These are phyloP conservation scores for Toxicodendron radicans DNA, from an alignment of 345 rosid genomes.

Conservation along the genomic window DNA sequence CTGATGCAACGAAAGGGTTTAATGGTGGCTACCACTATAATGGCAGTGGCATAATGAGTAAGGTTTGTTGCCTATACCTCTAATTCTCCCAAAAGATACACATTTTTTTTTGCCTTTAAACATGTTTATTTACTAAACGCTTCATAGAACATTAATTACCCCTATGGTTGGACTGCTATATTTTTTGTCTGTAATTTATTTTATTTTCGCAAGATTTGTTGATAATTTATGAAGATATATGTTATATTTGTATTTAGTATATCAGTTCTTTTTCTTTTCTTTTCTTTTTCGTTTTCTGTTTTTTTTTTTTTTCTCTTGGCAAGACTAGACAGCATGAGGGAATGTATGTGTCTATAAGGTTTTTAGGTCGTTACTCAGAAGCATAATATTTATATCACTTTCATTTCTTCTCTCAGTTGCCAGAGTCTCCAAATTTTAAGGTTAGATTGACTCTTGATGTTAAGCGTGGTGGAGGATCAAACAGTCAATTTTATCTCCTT, in stretches of 20 bases:
- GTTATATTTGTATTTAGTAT: not conserved
- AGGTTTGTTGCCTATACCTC: slow-evolving; percentile 26
- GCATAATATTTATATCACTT: not conserved
- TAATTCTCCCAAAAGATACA: not conserved
- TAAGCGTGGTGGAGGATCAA: slow-evolving; percentile 54
- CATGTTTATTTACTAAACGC: slow-evolving; percentile 7
- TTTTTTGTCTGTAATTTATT: not conserved
- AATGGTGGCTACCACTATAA: slow-evolving; percentile 58
- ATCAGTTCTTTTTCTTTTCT: no score
- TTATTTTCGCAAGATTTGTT: not conserved
- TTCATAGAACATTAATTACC: not conserved
- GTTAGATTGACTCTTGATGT: slow-evolving; percentile 50
- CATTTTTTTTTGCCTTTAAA: not conserved
- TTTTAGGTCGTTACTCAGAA: not conserved
- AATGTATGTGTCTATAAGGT: not conserved
- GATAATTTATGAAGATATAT: not conserved
- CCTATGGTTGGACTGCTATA: not conserved
- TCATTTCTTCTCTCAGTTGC: slow-evolving; percentile 34
- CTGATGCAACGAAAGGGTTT: slow-evolving; percentile 49
- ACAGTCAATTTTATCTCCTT: slow-evolving; percentile 52
- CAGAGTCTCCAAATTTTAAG: slow-evolving; percentile 54
- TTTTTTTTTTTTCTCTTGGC: no score
- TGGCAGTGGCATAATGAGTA: slow-evolving; percentile 49
- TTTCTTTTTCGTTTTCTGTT: no score
- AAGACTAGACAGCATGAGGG: no score